Evolutionary conservation across 176 grass and related monocot genomes (phyloP).

Genomic region (Cenchrus purpureus): DNA sequence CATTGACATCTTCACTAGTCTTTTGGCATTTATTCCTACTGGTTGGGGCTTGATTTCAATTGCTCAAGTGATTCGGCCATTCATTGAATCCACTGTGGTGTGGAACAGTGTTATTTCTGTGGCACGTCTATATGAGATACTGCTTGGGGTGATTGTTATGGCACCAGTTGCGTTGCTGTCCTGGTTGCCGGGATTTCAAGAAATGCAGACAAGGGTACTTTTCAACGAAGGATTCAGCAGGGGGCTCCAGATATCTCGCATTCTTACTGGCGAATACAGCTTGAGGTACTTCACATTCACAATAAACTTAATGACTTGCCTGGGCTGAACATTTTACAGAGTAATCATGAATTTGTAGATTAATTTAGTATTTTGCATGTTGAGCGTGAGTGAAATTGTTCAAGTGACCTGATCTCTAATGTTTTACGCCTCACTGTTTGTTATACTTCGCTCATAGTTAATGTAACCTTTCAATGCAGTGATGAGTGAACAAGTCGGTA

Average conservation of each 20-base stretch:
- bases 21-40: constrained; percentile 95
- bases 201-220: constrained; percentile 97
- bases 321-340: background rate
- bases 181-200: constrained; percentile 96
- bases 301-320: background rate
- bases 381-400: background rate
- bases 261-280: constrained; percentile 74
- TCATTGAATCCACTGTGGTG: constrained; percentile 78
- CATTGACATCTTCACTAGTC: constrained; percentile 85
- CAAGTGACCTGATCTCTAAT: background rate
- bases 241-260: constrained; percentile 94
- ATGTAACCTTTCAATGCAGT: background rate
- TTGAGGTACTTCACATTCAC: constrained; percentile 83
- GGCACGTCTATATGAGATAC: constrained; percentile 85
- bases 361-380: background rate
- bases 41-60: constrained; percentile 98
- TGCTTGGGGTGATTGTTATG: constrained; percentile 89
- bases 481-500: constrained; percentile 12
- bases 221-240: constrained; percentile 99
- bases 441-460: constrained; percentile 8
- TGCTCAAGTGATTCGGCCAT: constrained; percentile 91
- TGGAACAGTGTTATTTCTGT: constrained; percentile 79
- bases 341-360: background rate
- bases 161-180: constrained; percentile 85
- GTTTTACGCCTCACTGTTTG: background rate